Evolutionary conservation across 768 basidiomycete species (phyloP).

Genomic region (Tylopilus subfusipes): DNA sequence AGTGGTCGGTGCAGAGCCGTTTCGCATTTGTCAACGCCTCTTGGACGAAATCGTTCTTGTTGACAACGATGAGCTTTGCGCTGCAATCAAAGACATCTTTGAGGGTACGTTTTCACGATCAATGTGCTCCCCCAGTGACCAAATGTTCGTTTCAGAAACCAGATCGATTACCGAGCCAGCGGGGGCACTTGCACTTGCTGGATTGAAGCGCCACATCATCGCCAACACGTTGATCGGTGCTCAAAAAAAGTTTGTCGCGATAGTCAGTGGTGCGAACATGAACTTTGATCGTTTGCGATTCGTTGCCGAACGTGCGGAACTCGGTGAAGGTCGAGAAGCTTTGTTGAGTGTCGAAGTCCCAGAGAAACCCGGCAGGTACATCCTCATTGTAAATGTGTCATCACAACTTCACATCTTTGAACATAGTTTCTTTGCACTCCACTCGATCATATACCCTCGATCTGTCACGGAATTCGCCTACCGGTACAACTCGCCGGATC

Average conservation of each 20-base stretch:
- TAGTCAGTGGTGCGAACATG: slow-evolving; percentile 97
- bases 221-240: slow-evolving; percentile 79
- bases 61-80: slow-evolving; percentile 95
- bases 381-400: neutral
- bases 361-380: slow-evolving; percentile 85
- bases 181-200: slow-evolving; percentile 89
- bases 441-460: slow-evolving; percentile 85
- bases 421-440: slow-evolving; percentile 79
- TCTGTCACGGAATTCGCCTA: slow-evolving; percentile 96
- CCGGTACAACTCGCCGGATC: slow-evolving; percentile 69
- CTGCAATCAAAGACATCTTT: slow-evolving; percentile 98
- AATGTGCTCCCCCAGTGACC: neutral
- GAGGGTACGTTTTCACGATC: slow-evolving; percentile 58
- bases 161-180: slow-evolving; percentile 96
- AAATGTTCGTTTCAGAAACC: slow-evolving; percentile 51
- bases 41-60: slow-evolving; percentile 82
- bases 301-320: slow-evolving; percentile 97
- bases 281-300: slow-evolving; percentile 96
- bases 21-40: slow-evolving; percentile 83
- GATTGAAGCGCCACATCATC: slow-evolving; percentile 82
- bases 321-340: slow-evolving; percentile 94
- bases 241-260: slow-evolving; percentile 83
- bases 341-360: slow-evolving; percentile 93
- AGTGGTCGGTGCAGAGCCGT: slow-evolving; percentile 91
- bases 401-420: neutral